Evolutionary conservation across 2,329 filamentous ascomycete species (phyloP), one percentile per base, ranked within the genome.

Genomic region (Ascomycota sp.): DNA sequence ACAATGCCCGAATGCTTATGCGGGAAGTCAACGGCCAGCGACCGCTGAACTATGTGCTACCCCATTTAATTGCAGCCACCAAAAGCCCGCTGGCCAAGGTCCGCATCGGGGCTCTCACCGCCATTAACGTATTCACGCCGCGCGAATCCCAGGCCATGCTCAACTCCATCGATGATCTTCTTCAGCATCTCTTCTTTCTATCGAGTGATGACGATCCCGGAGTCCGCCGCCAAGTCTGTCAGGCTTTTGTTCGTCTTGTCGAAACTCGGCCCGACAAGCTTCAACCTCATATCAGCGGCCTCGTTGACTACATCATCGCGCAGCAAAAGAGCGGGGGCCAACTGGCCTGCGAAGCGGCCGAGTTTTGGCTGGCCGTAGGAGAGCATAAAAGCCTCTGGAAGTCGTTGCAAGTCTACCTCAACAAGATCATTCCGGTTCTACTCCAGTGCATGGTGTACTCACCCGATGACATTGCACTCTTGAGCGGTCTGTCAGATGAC

Each of bases 361-460:
- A 98, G 51, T 98, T 98, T 47, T 98, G 91, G 83, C 69, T 98
- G 27, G 82, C 82, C 24, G 75, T 92, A 13, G 85, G 83, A 35
- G 89, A 94, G 48, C 81, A 93, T 46, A 69, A 79, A 25, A 69
- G 76, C 34, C 57, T 95, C 31, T 82, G 81, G 57, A 65, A 72
- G 39, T 66, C 71, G 1, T 60, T 98, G 27, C 72, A 66, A 7
- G 83, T 83, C 0, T 80, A 80, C 46, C 68, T 95, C 32, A 55
- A 67, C 39, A 80, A 79, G 49, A 86, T 95, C 38, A 76, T 98
- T 20, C 89, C 89, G 0, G 78, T 94, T 2, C 59, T 98, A 30
- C 65, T 98, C 7, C 73, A 89, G 39, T 91, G 81, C 47, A 98
- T 98, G 86, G 73, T 95, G 2, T 98, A 95, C 50, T 80, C 78